Evolutionary conservation across 192 early-diverging fungal species (phyloP), one percentile per base, ranked within the genome.

Genomic region (Rhizophlyctis rosea): DNA sequence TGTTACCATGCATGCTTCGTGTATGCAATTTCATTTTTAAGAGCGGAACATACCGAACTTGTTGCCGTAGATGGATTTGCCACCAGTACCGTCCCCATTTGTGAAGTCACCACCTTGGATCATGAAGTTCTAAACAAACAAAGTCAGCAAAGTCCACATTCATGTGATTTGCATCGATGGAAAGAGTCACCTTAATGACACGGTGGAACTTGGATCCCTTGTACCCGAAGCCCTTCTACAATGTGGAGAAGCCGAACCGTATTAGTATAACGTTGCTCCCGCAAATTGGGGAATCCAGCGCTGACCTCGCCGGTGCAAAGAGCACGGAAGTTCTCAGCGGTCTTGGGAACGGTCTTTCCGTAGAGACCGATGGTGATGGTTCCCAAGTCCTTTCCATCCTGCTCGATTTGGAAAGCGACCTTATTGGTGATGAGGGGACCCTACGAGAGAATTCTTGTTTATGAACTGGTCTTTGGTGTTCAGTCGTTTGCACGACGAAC

Each of bases 301-400:
- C 52, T 13, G 25, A 23, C 60, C 67, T 81, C 76, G 25, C 79
- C 76, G 34, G 75, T 74, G 30, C 60, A 69, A 5, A 97, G 83
- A 59, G 88, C 90, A 47, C 91, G 89, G 86, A 96, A 98, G 88
- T 98, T 98, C 81, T 98, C 94, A 61, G 89, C 88, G 24, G 74
- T 78, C 60, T 73, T 68, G 33, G 76, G 76, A 2, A 77, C 71
- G 30, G 74, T 78, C 62, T 77, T 68, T 32, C 81, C 81, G 64
- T 78, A 80, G 25, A 82, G 70, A 24, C 81, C 81, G 50, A 82
- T 64, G 28, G 68, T 65, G 58, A 82, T 66, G 24, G 70, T 61
- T 52, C 82, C 82, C 23, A 81, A 53, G 4, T 62, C 13, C 67
- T 80, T 66, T 3, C 64, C 82, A 14, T 69, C 80, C 36, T 75